A percentile compares a stretch with the other conserved stretches of the same genome.
phyloP scores from a whole-genome alignment of 441 rosid genomes.

The Pelargonium australe region DNA sequence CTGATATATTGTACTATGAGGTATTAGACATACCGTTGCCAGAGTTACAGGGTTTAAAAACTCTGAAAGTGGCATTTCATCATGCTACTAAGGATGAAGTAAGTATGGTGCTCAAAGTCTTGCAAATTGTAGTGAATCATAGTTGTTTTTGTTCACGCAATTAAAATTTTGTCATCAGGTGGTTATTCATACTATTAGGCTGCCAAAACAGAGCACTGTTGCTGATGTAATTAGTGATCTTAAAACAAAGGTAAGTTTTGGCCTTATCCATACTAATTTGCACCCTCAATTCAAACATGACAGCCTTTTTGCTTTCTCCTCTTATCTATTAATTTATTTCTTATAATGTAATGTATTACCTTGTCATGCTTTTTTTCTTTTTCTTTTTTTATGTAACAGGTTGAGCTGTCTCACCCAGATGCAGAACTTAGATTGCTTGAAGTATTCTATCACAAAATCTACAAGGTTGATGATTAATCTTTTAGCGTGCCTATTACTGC shows the following conservation, averaged over 20 bases:
- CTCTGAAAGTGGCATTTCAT: slow-evolving; percentile 65
- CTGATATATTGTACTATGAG: slow-evolving; percentile 67
- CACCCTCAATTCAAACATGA: too few species aligned
- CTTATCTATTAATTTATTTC: not conserved
- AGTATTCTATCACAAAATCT: slow-evolving; percentile 63
- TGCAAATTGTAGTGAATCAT: slow-evolving; percentile 3
- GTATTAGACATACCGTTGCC: slow-evolving; percentile 71
- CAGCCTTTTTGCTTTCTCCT: too few species aligned
- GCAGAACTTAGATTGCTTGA: slow-evolving; percentile 65
- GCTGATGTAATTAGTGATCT: slow-evolving; percentile 66
- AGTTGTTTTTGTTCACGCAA: slow-evolving; percentile 14
- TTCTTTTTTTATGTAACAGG: slow-evolving; percentile 31
- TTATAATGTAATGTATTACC: not conserved
- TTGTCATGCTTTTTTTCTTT: too few species aligned
- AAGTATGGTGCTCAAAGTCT: slow-evolving; percentile 24
- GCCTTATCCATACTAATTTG: not conserved
- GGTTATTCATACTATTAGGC: slow-evolving; percentile 54
- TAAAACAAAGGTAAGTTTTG: slow-evolving; percentile 44
- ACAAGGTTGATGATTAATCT: slow-evolving; percentile 38
- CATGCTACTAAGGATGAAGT: slow-evolving; percentile 76
- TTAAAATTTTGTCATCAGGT: slow-evolving; percentile 35
- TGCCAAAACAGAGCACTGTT: slow-evolving; percentile 67
- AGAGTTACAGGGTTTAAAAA: slow-evolving; percentile 64
- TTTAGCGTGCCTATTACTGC: too few species aligned
- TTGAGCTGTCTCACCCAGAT: slow-evolving; percentile 58